Conservation (phyloP, 1,284 basidiomycete species). For the Cutaneotrichosporon curvatum region DNA sequence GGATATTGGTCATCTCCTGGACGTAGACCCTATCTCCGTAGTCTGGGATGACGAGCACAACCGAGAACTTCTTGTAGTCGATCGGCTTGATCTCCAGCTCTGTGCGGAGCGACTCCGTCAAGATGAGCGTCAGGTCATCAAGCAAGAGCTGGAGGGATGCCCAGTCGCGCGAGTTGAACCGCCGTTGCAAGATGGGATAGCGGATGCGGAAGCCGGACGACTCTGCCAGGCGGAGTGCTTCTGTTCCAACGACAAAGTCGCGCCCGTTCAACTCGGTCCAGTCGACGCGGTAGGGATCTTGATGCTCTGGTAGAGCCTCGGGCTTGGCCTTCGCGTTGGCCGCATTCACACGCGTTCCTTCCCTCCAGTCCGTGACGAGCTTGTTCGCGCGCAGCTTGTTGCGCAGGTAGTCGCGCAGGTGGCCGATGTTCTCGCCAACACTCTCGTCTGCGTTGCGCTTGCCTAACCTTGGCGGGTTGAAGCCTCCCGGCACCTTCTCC, state of each 20-base stretch:
- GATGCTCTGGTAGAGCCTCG: conserved; percentile 70
- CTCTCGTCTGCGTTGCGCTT: conserved; percentile 38
- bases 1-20: conserved; percentile 65
- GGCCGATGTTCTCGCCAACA: conserved; percentile 66
- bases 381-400: conserved; percentile 85
- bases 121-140: conserved; percentile 68
- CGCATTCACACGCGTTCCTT: conserved; percentile 66
- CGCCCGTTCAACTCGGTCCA: conserved; percentile 57
- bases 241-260: conserved; percentile 38
- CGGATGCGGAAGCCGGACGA: conserved; percentile 60
- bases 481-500: conserved; percentile 13
- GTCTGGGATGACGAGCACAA: conserved; percentile 87
- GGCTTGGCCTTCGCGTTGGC: conserved; percentile 51
- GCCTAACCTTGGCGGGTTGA: conserved; percentile 27
- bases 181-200: conserved; percentile 68
- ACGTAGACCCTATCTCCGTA: conserved; percentile 80
- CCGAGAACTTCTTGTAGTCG: conserved; percentile 71
- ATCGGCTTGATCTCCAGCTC: conserved; percentile 56
- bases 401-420: conserved; percentile 65
- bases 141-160: conserved; percentile 59
- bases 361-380: conserved; percentile 64
- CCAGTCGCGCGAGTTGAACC: conserved; percentile 76
- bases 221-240: conserved; percentile 67
- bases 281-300: conserved; percentile 70
- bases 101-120: conserved; percentile 57